Conservation (phyloP, 176 grass and related monocot genomes). For the Melocanna baccifera region DNA sequence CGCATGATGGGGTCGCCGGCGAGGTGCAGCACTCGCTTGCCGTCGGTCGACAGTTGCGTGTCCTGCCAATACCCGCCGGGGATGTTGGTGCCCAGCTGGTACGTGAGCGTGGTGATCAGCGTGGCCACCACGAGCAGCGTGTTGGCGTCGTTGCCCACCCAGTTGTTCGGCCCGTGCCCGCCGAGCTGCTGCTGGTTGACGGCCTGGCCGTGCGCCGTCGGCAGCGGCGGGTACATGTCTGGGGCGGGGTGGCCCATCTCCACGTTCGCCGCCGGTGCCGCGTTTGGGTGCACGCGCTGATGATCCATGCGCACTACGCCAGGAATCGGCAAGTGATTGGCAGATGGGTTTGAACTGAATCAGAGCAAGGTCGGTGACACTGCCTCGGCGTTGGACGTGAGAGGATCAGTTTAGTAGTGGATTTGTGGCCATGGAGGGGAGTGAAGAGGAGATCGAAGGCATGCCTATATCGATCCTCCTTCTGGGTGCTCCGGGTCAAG, state of each 20-base stretch:
- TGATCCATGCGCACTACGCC: background rate
- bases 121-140: constrained; percentile 53
- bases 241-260: constrained; percentile 14
- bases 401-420: background rate
- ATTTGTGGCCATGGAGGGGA: background rate
- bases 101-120: constrained; percentile 59
- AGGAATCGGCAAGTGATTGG: background rate
- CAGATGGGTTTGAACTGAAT: background rate
- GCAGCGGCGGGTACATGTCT: background rate
- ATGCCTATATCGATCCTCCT: background rate
- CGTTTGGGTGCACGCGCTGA: constrained; percentile 4
- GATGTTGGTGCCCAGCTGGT: constrained; percentile 49
- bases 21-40: background rate
- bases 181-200: constrained; percentile 11
- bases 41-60: background rate
- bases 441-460: background rate
- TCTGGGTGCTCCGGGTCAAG: constrained; percentile 13
- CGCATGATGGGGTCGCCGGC: constrained; percentile 67
- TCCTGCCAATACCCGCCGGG: constrained; percentile 60
- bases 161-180: background rate
- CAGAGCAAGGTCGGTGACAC: background rate
- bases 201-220: background rate
- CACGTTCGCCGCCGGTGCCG: background rate
- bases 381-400: background rate
- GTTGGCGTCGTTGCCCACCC: constrained; percentile 48